A percentile compares a stretch with the other conserved stretches of the same genome.
Conservation (phyloP, 371 early-diverging fungal genomes). For the Zopfochytrium polystomum region DNA sequence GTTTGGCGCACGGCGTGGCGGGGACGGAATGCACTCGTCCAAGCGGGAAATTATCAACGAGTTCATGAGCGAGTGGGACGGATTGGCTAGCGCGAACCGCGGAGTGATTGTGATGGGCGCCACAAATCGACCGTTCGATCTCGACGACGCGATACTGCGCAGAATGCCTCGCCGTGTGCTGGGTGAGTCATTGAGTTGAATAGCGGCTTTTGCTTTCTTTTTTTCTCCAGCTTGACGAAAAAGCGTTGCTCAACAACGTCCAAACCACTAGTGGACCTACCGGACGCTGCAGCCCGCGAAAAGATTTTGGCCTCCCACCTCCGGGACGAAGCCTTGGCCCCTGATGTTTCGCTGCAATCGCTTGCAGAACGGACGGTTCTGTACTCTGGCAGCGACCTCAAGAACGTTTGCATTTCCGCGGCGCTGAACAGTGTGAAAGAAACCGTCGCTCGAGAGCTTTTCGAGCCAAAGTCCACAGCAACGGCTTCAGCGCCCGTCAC, state of each 20-base stretch:
- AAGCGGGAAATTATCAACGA: slow-evolving; percentile 88
- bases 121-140: slow-evolving; percentile 96
- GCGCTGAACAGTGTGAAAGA: slow-evolving; percentile 49
- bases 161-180: slow-evolving; percentile 94
- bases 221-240: too few species aligned
- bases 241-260: too few species aligned
- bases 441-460: slow-evolving; percentile 27
- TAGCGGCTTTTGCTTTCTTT: neutral
- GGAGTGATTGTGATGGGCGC: slow-evolving; percentile 91
- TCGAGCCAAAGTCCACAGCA: too few species aligned
- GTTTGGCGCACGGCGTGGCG: slow-evolving; percentile 36
- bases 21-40: slow-evolving; percentile 53
- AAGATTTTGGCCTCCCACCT: too few species aligned
- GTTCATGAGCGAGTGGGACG: slow-evolving; percentile 98
- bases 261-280: too few species aligned
- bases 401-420: slow-evolving; percentile 95
- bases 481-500: too few species aligned
- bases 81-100: slow-evolving; percentile 89
- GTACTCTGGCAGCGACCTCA: slow-evolving; percentile 97
- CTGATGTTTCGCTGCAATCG: slow-evolving; percentile 17
- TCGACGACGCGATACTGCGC: slow-evolving; percentile 97
- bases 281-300: too few species aligned
- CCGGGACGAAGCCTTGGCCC: too few species aligned
- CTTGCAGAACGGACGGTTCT: slow-evolving; percentile 66
- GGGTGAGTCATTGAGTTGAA: slow-evolving; percentile 43